phyloP scores from a whole-genome alignment of 2,329 filamentous ascomycete genomes.

The Cladosporium halotolerans region DNA sequence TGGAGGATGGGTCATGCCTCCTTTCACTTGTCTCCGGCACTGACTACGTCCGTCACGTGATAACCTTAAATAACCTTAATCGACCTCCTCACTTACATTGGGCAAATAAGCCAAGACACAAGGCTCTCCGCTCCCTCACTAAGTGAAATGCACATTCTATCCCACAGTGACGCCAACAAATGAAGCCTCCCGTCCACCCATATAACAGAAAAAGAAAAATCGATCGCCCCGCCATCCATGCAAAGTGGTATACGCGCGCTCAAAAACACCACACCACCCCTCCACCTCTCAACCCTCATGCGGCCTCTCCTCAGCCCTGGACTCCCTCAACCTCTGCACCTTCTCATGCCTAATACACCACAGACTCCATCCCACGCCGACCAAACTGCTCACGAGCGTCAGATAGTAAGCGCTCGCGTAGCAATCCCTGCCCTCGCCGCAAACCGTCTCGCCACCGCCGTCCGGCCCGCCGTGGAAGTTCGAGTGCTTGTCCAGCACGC shows the following conservation, averaged over 20 bases:
- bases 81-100: too few relatives aligned
- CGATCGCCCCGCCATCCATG: not conserved
- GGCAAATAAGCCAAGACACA: too few relatives aligned
- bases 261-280: not conserved
- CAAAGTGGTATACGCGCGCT: not conserved
- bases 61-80: too few relatives aligned
- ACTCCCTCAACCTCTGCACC: conserved; percentile 2
- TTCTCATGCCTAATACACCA: conserved; percentile 52
- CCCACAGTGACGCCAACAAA: too few relatives aligned
- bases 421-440: conserved; percentile 70
- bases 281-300: not conserved
- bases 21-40: too few relatives aligned
- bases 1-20: too few relatives aligned
- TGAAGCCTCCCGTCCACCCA: too few relatives aligned
- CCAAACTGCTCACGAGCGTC: conserved; percentile 64
- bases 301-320: not conserved
- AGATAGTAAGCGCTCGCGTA: conserved; percentile 76
- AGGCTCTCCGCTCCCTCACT: too few relatives aligned
- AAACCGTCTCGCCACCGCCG: conserved; percentile 52
- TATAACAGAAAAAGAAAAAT: too few relatives aligned
- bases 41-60: too few relatives aligned
- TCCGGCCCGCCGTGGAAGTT: conserved; percentile 54
- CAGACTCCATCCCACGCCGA: conserved; percentile 63
- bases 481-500: conserved; percentile 75
- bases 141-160: too few relatives aligned